phyloP scores from a whole-genome alignment of 225 moss, liverwort and hornwort genomes.

The Takakia lepidozioides region DNA sequence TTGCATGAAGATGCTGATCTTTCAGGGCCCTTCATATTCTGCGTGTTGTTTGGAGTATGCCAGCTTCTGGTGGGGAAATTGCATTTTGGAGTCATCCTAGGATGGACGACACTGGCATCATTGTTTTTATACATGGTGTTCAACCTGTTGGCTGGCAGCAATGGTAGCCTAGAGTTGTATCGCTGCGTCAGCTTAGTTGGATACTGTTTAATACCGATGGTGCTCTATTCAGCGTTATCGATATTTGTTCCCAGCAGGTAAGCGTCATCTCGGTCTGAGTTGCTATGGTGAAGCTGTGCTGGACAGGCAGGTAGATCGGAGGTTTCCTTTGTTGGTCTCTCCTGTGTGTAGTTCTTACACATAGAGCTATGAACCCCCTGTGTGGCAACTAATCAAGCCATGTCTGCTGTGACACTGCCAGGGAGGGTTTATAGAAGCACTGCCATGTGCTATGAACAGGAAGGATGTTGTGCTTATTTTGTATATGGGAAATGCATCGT shows the following conservation, averaged over 20 bases:
- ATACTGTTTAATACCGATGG: constrained; percentile 83
- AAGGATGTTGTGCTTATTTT: no score
- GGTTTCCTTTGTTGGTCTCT: no score
- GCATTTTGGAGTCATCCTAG: constrained; percentile 89
- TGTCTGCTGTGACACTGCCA: no score
- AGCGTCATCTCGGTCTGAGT: no score
- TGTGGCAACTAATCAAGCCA: no score
- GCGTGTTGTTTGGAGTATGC: constrained; percentile 74
- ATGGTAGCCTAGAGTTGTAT: constrained; percentile 86
- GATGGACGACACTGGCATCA: constrained; percentile 84
- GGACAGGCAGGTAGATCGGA: no score
- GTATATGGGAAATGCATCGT: no score
- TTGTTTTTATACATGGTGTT: constrained; percentile 83
- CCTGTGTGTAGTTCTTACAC: no score
- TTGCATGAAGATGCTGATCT: constrained; percentile 94
- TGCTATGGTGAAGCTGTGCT: no score
- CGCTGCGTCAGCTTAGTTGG: constrained; percentile 87
- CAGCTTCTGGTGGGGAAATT: constrained; percentile 91
- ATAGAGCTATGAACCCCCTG: no score
- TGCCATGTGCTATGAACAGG: no score
- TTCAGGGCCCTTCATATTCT: constrained; percentile 86
- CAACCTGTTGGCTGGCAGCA: constrained; percentile 84
- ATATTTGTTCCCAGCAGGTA: constrained; percentile 77
- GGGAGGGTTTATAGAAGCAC: no score
- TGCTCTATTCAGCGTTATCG: constrained; percentile 57